These are phyloP conservation scores for Trematosphaeria pertusa DNA, from an alignment of 2,329 filamentous ascomycete species.

Conservation along the genomic window DNA sequence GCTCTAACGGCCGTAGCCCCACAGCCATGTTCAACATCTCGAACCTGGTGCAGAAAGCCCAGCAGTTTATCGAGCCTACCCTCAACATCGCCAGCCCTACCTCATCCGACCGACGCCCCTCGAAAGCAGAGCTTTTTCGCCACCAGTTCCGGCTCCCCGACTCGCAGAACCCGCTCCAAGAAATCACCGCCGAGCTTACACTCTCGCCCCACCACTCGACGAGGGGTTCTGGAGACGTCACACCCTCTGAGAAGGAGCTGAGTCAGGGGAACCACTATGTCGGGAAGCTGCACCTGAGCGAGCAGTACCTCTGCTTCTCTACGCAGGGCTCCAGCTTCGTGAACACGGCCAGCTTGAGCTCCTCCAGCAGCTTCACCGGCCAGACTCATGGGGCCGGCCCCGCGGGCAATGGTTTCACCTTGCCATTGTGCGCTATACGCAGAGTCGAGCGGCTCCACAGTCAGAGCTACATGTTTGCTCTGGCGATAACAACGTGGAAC, in stretches of 20 bases:
- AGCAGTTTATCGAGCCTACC: slow-evolving; percentile 91
- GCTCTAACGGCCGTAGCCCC: slow-evolving; percentile 17
- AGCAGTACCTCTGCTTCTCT: slow-evolving; percentile 95
- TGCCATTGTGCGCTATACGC: slow-evolving; percentile 89
- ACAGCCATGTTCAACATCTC: slow-evolving; percentile 61
- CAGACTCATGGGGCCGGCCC: slow-evolving; percentile 93
- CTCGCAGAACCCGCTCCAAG: slow-evolving; percentile 90
- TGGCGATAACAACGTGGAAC: slow-evolving; percentile 96
- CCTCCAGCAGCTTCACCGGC: slow-evolving; percentile 85
- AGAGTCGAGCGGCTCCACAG: slow-evolving; percentile 92
- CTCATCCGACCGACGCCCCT: slow-evolving; percentile 76
- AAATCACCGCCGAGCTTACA: slow-evolving; percentile 95
- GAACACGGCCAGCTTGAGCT: slow-evolving; percentile 77
- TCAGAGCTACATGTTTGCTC: slow-evolving; percentile 88
- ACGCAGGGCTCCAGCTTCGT: slow-evolving; percentile 90
- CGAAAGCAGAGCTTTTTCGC: slow-evolving; percentile 92
- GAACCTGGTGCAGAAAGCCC: slow-evolving; percentile 92
- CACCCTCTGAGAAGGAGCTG: slow-evolving; percentile 70
- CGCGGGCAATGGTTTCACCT: slow-evolving; percentile 92
- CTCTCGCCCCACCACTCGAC: slow-evolving; percentile 70
- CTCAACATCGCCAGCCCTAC: slow-evolving; percentile 73
- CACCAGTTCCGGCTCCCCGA: slow-evolving; percentile 94
- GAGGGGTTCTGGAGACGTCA: slow-evolving; percentile 52
- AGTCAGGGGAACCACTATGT: slow-evolving; percentile 84
- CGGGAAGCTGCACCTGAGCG: slow-evolving; percentile 91